These are phyloP conservation scores for Cicer pinnatifidum DNA, from an alignment of 306 rosid genomes.

Conservation along the genomic window DNA sequence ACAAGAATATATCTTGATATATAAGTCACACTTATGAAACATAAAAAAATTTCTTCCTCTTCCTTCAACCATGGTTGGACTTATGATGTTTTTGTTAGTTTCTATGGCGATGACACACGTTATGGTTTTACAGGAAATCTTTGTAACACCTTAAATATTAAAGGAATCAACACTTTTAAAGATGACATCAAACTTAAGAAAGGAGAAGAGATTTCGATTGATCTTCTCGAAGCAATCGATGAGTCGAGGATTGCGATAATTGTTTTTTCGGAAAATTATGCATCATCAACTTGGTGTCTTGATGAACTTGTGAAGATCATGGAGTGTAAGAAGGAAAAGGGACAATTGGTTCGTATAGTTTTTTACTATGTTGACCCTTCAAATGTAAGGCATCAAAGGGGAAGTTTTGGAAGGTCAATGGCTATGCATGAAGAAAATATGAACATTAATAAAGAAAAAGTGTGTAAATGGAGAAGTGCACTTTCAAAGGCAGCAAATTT, in stretches of 20 bases:
- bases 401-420: constrained; percentile 35
- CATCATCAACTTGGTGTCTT: constrained; percentile 45
- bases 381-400: constrained; percentile 37
- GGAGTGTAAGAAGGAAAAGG: constrained; percentile 33
- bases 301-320: constrained; percentile 41
- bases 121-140: constrained; percentile 40
- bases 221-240: constrained; percentile 39
- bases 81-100: constrained; percentile 44
- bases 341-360: constrained; percentile 29
- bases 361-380: constrained; percentile 43
- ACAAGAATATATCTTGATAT: neutral
- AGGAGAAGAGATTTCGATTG: constrained; percentile 22
- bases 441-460: neutral
- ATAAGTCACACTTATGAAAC: neutral
- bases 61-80: constrained; percentile 39
- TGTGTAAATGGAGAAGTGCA: constrained; percentile 31
- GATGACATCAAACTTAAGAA: constrained; percentile 37
- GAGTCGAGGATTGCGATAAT: constrained; percentile 38
- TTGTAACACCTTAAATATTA: constrained; percentile 2
- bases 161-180: constrained; percentile 44
- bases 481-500: constrained; percentile 38
- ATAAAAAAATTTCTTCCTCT: constrained; percentile 3
- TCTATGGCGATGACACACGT: constrained; percentile 38
- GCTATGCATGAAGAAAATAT: neutral
- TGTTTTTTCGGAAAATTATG: constrained; percentile 42